Evolutionary conservation across 2,329 filamentous ascomycete species (phyloP), one percentile per base, ranked within the genome.

Genomic region (Samsoniella hepiali): DNA sequence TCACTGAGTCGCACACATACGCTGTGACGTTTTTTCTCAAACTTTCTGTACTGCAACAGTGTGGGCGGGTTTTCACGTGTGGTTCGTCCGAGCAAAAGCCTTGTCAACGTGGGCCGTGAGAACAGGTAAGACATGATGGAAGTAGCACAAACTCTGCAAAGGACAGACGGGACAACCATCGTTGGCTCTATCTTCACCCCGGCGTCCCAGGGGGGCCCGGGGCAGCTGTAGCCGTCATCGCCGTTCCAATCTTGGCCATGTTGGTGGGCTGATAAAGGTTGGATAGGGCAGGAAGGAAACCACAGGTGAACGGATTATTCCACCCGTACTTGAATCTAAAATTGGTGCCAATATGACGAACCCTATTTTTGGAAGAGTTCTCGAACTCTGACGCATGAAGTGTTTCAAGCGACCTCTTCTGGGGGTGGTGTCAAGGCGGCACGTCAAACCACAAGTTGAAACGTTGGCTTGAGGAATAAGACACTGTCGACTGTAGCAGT

Each of bases 381-480:
- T 49, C 36, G n/a, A 44, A 38, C 15, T n/a, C 17, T 60, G 47
- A 53, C 36, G 45, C 49, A 9, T 29, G 17, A 17, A 10, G 58
- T 50, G 58, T 61, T 61, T 61, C 58, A 54, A 44, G 7, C 17
- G 5, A 27, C 10, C n/a, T 34, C 27, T 42, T 44, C n/a, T 34
- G 29, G 31, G 44, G 31, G 29, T 49, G 56, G 10, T 54, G 58
- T 61, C 58, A 61, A 44, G 29, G 58, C 58, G 58, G 9, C 27
- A 45, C 32, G 58, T 27, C 38, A 53, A 51, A 60, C 47, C 29
- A 34, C 38, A 27, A 44, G 49, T 44, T 60, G 58, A 60, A 60
- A 60, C 58, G 38, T 29, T 45, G 34, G 34, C n/a, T 17, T 17
- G 47, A 9, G 34, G 27, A 53, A 42, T 17, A 45, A 32, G 17